phyloP scores from a whole-genome alignment of 805 yeast genomes.

The Schizosaccharomyces pombe region DNA sequence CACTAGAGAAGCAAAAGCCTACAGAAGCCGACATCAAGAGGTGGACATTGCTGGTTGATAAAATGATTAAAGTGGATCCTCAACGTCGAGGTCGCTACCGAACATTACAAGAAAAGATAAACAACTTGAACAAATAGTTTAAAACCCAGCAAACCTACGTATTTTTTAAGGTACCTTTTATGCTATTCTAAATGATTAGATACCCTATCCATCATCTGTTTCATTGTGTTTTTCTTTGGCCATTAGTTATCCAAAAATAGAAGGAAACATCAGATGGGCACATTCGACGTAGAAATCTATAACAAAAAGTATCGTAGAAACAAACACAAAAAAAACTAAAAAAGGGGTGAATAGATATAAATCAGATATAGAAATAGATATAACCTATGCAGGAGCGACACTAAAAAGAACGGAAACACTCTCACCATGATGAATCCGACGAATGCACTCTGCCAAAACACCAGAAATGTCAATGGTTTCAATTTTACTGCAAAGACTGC shows the following conservation, averaged over 20 bases:
- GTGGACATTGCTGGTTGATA: conserved; percentile 16
- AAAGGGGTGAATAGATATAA: background rate
- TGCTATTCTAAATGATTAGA: no score
- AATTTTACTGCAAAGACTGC: conserved; percentile 37
- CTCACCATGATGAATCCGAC: conserved; percentile 91
- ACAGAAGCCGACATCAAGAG: conserved; percentile 14
- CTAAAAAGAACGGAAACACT: conserved; percentile 70
- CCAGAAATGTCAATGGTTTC: conserved; percentile 69
- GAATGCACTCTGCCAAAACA: conserved; percentile 66
- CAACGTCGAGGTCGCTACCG: conserved; percentile 35
- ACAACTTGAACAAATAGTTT: no score
- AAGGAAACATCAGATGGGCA: no score
- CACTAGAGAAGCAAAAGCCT: conserved; percentile 8
- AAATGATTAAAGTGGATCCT: conserved; percentile 36
- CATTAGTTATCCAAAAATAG: no score
- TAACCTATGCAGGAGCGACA: conserved; percentile 27
- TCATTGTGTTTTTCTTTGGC: no score
- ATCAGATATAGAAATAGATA: no score
- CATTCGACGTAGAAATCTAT: no score
- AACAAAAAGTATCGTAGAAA: no score
- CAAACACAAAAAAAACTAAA: background rate
- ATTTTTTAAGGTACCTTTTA: no score
- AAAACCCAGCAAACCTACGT: no score
- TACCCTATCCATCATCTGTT: no score
- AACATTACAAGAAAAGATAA: conserved; percentile 5